Evolutionary conservation across 306 rosid species (phyloP).

Genomic region (Vigna reflexopilosa): DNA sequence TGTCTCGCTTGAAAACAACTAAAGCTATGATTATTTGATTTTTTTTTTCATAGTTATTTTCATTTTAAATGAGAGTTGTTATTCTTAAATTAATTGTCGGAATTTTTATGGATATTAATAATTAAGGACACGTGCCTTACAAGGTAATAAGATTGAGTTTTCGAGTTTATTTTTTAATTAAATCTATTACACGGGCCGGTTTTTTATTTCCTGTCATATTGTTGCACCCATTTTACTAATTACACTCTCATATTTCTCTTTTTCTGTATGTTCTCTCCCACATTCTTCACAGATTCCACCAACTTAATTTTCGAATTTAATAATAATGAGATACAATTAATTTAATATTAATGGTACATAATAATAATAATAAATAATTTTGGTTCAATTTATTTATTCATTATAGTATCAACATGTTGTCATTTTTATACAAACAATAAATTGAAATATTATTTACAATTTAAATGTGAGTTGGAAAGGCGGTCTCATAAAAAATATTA

Average conservation of each 20-base stretch:
- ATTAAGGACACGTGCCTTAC: slow-evolving; percentile 31
- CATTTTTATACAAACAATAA: too few relatives aligned
- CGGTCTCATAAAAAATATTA: too few relatives aligned
- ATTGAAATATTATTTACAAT: too few relatives aligned
- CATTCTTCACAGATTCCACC: too few relatives aligned
- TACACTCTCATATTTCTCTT: not conserved
- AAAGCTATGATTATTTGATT: slow-evolving; percentile 12
- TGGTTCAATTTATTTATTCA: too few relatives aligned
- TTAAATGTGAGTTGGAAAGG: too few relatives aligned
- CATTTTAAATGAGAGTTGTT: slow-evolving; percentile 1
- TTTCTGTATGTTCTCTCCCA: too few relatives aligned
- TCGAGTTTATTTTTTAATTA: not conserved
- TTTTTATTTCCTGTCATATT: not conserved
- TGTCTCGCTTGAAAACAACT: slow-evolving; percentile 50
- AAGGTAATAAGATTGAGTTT: not conserved
- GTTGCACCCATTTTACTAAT: not conserved
- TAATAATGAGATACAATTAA: too few relatives aligned
- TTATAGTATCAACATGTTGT: too few relatives aligned
- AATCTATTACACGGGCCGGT: not conserved
- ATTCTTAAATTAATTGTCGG: slow-evolving; percentile 26
- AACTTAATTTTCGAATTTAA: too few relatives aligned
- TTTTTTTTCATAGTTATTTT: slow-evolving; percentile 29
- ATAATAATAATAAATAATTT: too few relatives aligned
- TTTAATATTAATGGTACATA: too few relatives aligned
- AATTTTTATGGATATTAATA: slow-evolving; percentile 23